Evolutionary conservation across 164 flowering plant species (phyloP).

Genomic region (Vitis vinifera): ASM3070453v1 NC_081821.1:16097501-16098000

Average conservation of each 20-base stretch:
- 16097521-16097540: no score
- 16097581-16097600: neutral
- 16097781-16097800: conserved; percentile 70
- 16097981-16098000: conserved; percentile 52
- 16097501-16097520: no score
- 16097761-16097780: conserved; percentile 79
- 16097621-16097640: neutral
- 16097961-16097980: conserved; percentile 85
- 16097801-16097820: conserved; percentile 47
- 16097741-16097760: conserved; percentile 48
- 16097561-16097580: neutral
- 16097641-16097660: neutral
- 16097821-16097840: conserved; percentile 48
- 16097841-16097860: conserved; percentile 27
- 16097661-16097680: neutral
- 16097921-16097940: conserved; percentile 46
- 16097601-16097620: neutral
- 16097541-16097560: neutral
- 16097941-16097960: conserved; percentile 82
- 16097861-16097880: conserved; percentile 40
- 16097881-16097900: conserved; percentile 40
- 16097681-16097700: neutral
- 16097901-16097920: conserved; percentile 54
- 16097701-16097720: neutral
- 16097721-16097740: neutral